Base-by-base conservation (phyloP, 768 basidiomycete genomes). In the Psilocybe tampanensis region DNA sequence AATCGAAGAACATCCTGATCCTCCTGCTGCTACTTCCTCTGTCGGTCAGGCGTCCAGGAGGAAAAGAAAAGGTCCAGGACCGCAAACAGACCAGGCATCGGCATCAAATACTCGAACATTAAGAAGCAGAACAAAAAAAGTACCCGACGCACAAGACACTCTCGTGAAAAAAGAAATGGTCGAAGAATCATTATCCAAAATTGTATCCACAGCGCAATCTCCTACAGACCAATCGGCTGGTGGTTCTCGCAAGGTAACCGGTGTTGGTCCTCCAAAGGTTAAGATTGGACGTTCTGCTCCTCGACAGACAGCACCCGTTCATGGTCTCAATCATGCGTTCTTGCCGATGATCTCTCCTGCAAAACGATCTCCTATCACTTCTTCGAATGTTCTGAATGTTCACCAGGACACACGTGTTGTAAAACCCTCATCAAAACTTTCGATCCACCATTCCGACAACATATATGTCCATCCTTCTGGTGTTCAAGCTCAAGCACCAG, bases 331-430 rank as follows among this genome's bases (percentile, higher is more conserved):
- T n/a, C 44, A 44, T 15, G 44, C 43, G 18, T 29, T 60, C 29
- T 33, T 55, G 19, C 60, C 56, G 8, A 42, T 52, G 26, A 54
- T 63, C 18, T 55, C 45, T 6, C 64, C 60, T 9, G 47, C 62
- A 2, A 59, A 53, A 47, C 54, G 65, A 39, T 59, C 57, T 12
- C 48, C 54, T 24, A 55, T 63, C 6, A 32, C 52, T 23, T 32
- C 60, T 22, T 15, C 44, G 29, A 56, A 21, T 2, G 33, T 18
- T 1, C 17, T 41, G 22, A 55, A 18, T 2, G 33, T 18, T 1
- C 17, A 39, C 13, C 13, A 32, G 17, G 18, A 45, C 13, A 13
- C 47, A 15, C 42, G 8, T 22, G 44, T 21, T 6, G 26, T 43
- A n/a, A 36, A 44, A 23, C 43, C 33, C 44, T 52, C 21, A n/a